Evolutionary conservation across 108 stramenopile species (phyloP), one percentile per base, ranked within the genome.

Genomic region (Nitzschia sp.): DNA sequence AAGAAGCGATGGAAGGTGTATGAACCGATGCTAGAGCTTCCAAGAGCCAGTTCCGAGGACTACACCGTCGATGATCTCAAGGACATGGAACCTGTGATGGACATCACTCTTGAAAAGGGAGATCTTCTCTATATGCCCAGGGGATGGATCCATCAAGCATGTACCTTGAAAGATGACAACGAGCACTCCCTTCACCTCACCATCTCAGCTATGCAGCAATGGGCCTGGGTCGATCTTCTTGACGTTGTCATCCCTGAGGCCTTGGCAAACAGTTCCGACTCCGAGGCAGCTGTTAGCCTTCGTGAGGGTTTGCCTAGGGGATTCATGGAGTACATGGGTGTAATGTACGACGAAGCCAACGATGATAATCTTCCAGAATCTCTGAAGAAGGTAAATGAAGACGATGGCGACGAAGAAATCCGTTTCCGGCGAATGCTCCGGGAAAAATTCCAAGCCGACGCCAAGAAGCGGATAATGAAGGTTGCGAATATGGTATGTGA

Each of bases 101-200:
- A 96, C 76, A 70, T 93, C 15, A 78, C 79, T 9, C 70, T 96
- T 41, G 78, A 83, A 58, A 89, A 95, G 41, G 97, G 97, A 26
- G 97, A 98, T 72, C 61, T 98, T 0, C 66, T 98, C 51, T 98
- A 98, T 73, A 76, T 98, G 57, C 97, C 97, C 12, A 76, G 98
- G 37, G 98, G 98, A 34, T 97, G 94, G 94, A 92, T 97, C 60
- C 98, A 98, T 73, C 96, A 97, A 60, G 97, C 97, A 0, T 84
- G 80, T 46, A 94, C 98, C 10, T 54, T 80, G 3, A 63, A 74
- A 24, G 74, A 68, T 14, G 44, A 51, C 12, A 38, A 72, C 15
- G 69, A 80, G 57, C 90, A 93, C 68, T 97, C 96, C 10, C 75
- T 98, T 25, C 98, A 99, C 73, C 70, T 99, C 40, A 99, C 97